Evolutionary conservation across 1,284 basidiomycete species (phyloP).

Genomic region (Sporisorium reilianum): DNA sequence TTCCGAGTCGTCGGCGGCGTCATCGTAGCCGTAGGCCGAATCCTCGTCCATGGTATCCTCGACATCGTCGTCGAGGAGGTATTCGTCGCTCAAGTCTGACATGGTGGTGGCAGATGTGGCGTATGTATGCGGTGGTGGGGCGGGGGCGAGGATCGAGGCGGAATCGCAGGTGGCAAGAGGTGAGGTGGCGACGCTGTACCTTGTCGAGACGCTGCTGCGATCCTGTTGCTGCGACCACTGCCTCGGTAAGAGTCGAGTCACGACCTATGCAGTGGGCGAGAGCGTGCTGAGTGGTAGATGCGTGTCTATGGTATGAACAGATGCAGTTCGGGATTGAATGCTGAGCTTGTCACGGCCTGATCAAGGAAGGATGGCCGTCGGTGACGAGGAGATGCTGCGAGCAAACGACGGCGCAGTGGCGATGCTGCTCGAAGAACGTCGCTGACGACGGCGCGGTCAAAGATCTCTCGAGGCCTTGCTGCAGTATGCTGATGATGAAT

Average conservation of each 20-base stretch:
- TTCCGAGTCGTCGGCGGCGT: conserved; percentile 36
- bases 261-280: background rate
- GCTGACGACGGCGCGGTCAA: background rate
- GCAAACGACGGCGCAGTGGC: background rate
- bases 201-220: background rate
- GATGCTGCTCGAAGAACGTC: too few relatives aligned
- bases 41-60: conserved; percentile 68
- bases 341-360: background rate
- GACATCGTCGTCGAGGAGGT: conserved; percentile 48
- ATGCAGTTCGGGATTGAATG: background rate
- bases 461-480: too few relatives aligned
- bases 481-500: conserved; percentile 5
- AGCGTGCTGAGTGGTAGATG: background rate
- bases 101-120: conserved; percentile 20
- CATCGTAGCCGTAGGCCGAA: conserved; percentile 54
- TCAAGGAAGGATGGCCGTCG: background rate
- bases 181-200: conserved; percentile 5
- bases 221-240: background rate
- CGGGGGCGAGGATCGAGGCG: background rate
- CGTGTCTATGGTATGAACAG: background rate
- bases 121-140: background rate
- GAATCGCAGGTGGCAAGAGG: background rate
- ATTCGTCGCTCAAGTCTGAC: conserved; percentile 55
- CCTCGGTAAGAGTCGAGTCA: background rate
- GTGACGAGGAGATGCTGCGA: background rate